These are phyloP conservation scores for Torulaspora gathmanii DNA, from an alignment of 805 yeast species.

Conservation along the genomic window DNA sequence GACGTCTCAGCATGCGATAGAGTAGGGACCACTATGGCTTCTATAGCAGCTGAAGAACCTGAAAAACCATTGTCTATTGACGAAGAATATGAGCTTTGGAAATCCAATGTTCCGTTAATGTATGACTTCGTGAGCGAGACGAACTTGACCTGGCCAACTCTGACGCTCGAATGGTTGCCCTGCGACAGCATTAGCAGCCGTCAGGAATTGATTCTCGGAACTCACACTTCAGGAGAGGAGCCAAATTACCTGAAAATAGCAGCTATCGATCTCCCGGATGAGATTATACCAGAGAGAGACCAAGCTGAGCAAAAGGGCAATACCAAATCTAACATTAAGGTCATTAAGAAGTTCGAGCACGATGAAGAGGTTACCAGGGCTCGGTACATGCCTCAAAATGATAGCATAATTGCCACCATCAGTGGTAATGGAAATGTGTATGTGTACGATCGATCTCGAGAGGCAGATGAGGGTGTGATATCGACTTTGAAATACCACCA, in stretches of 20 bases:
- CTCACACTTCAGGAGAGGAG: slow-evolving; percentile 70
- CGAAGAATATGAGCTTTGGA: slow-evolving; percentile 72
- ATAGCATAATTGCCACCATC: slow-evolving; percentile 56
- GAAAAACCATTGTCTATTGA: slow-evolving; percentile 35
- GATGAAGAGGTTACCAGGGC: slow-evolving; percentile 68
- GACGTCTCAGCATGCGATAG: no score
- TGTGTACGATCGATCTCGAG: slow-evolving; percentile 43
- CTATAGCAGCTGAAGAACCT: slow-evolving; percentile 14
- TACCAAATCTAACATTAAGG: slow-evolving; percentile 48
- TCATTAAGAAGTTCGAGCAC: slow-evolving; percentile 56
- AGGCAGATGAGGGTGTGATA: slow-evolving; percentile 26
- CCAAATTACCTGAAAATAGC: slow-evolving; percentile 63
- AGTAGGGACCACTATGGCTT: neutral
- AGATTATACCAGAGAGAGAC: slow-evolving; percentile 31
- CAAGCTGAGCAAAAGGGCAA: slow-evolving; percentile 27
- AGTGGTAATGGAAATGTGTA: slow-evolving; percentile 61
- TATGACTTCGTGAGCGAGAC: slow-evolving; percentile 79
- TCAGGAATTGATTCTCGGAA: slow-evolving; percentile 58
- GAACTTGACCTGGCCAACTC: slow-evolving; percentile 75
- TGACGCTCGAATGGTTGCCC: slow-evolving; percentile 76
- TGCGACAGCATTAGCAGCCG: slow-evolving; percentile 31
- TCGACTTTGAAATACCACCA: slow-evolving; percentile 47
- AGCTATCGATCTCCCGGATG: slow-evolving; percentile 51
- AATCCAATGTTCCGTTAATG: slow-evolving; percentile 75
- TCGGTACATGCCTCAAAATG: slow-evolving; percentile 60